Conservation (phyloP, 2,329 filamentous ascomycete genomes). For the Hymenoscyphus linearis region DNA sequence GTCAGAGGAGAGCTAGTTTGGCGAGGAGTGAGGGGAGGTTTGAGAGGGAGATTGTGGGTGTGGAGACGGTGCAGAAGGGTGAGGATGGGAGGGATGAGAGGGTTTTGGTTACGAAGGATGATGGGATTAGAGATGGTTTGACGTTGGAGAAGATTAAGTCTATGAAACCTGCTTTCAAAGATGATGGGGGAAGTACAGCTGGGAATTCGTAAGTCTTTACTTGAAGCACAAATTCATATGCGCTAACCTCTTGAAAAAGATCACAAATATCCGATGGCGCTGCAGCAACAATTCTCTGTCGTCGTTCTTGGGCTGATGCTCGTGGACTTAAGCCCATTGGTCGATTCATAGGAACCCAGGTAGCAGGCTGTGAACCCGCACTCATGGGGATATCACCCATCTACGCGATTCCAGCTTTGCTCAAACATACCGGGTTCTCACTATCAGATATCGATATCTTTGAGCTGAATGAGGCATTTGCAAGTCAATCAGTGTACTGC, state of each 20-base stretch:
- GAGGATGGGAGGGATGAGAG: slow-evolving; percentile 36
- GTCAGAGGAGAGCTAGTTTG: slow-evolving; percentile 52
- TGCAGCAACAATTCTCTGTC: slow-evolving; percentile 57
- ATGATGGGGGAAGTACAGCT: slow-evolving; percentile 54
- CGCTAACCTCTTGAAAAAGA: slow-evolving; percentile 1
- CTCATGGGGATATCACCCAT: slow-evolving; percentile 66
- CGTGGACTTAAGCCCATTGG: slow-evolving; percentile 58
- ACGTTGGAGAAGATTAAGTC: slow-evolving; percentile 52
- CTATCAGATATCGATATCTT: slow-evolving; percentile 57
- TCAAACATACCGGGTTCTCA: slow-evolving; percentile 51
- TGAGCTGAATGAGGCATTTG: slow-evolving; percentile 57
- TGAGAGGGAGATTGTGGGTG: slow-evolving; percentile 56
- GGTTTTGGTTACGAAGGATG: slow-evolving; percentile 52
- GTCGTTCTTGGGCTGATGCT: slow-evolving; percentile 54
- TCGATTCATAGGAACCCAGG: slow-evolving; percentile 59
- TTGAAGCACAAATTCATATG: not conserved
- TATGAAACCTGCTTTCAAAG: slow-evolving; percentile 60
- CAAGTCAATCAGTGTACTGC: slow-evolving; percentile 35
- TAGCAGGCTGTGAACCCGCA: slow-evolving; percentile 58
- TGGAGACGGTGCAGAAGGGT: slow-evolving; percentile 44
- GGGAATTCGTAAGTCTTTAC: slow-evolving; percentile 43
- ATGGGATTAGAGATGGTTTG: slow-evolving; percentile 55
- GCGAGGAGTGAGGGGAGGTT: slow-evolving; percentile 56
- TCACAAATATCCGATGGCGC: slow-evolving; percentile 62
- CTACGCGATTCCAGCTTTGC: slow-evolving; percentile 58